Percentiles rank a stretch among this genome's conserved stretches.
These are phyloP conservation scores for Mycena olivaceomarginata DNA, from an alignment of 768 basidiomycete species.

Conservation along the genomic window DNA sequence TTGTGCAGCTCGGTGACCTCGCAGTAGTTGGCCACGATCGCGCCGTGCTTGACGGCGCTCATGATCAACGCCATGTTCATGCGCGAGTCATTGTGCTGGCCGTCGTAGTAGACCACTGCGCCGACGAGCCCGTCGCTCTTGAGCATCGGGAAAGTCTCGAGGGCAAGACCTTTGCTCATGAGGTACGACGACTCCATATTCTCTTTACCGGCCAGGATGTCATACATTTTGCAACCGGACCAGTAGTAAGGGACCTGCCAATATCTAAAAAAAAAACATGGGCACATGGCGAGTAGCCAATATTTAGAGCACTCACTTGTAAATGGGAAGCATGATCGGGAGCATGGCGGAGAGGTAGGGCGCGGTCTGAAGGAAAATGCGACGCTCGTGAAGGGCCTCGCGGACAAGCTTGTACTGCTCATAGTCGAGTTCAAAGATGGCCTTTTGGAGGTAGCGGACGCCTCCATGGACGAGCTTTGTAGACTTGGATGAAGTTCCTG, in stretches of 20 bases:
- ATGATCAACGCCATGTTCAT: slow-evolving; percentile 98
- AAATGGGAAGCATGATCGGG: slow-evolving; percentile 98
- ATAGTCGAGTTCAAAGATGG: slow-evolving; percentile 95
- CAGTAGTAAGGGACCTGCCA: slow-evolving; percentile 99
- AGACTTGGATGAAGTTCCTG: slow-evolving; percentile 96
- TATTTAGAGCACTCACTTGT: slow-evolving; percentile 75
- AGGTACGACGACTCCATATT: slow-evolving; percentile 98
- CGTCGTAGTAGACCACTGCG: slow-evolving; percentile 98
- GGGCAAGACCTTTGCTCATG: slow-evolving; percentile 94
- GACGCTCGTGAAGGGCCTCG: slow-evolving; percentile 96
- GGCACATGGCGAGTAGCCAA: slow-evolving; percentile 26
- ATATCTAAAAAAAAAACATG: slow-evolving; percentile 69
- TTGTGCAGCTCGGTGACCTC: slow-evolving; percentile 90
- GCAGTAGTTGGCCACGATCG: slow-evolving; percentile 91
- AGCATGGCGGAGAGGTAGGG: slow-evolving; percentile 95
- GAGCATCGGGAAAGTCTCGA: slow-evolving; percentile 98
- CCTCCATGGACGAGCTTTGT: slow-evolving; percentile 99
- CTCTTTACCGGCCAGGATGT: slow-evolving; percentile 94
- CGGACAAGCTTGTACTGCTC: slow-evolving; percentile 97
- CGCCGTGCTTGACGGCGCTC: slow-evolving; percentile 95
- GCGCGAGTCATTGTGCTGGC: slow-evolving; percentile 98
- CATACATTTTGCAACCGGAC: slow-evolving; percentile 97
- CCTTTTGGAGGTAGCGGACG: slow-evolving; percentile 98
- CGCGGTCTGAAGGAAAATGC: slow-evolving; percentile 95
- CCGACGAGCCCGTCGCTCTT: slow-evolving; percentile 95